Evolutionary conservation across 345 rosid genomes (phyloP).

Genomic region (Eucalyptus shirleyi): DNA sequence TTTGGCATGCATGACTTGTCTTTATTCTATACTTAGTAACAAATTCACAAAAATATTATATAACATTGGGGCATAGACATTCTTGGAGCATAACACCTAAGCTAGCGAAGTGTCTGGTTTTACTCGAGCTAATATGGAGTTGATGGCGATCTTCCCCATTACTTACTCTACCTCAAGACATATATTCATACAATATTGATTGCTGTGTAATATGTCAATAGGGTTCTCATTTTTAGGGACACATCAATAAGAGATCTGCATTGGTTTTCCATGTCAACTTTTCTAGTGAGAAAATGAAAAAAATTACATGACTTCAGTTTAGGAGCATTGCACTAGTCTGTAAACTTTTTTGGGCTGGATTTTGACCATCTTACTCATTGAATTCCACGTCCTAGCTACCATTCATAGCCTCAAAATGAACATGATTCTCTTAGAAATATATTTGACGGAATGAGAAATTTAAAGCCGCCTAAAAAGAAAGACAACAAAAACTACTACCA

Average conservation of each 20-base stretch:
- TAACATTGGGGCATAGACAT: background rate
- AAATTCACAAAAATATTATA: background rate
- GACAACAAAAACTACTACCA: background rate
- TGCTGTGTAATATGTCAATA: background rate
- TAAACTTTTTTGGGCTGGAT: background rate
- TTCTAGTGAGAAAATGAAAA: background rate
- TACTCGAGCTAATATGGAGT: background rate
- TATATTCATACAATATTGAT: background rate
- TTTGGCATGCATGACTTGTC: background rate
- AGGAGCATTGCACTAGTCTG: background rate
- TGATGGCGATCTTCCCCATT: background rate
- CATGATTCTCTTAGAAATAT: background rate
- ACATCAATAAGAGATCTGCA: background rate
- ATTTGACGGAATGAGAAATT: background rate
- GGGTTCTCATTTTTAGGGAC: background rate
- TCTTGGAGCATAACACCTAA: background rate
- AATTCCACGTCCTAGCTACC: background rate
- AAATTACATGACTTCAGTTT: background rate
- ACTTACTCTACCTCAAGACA: background rate
- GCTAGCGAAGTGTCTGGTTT: background rate
- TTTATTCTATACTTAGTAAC: background rate
- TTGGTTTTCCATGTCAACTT: background rate
- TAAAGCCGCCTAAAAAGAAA: background rate
- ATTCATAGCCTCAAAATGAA: background rate
- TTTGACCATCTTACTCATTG: background rate